Evolutionary conservation across 2,329 filamentous ascomycete species (phyloP).

Genomic region (Exophiala lecanii-corni): DNA sequence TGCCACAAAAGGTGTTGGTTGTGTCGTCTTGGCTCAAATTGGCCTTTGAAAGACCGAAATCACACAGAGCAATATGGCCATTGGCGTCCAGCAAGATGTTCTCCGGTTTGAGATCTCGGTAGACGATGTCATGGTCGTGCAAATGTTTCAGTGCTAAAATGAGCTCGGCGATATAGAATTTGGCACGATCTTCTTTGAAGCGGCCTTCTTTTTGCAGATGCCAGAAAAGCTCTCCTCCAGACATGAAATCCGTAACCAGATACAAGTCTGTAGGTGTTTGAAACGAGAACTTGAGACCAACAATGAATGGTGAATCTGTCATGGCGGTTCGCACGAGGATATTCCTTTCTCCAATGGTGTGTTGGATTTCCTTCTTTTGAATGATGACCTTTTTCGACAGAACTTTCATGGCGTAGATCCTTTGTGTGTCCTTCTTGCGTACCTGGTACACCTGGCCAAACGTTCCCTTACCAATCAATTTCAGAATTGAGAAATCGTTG

Average conservation of each 20-base stretch:
- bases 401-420: slow-evolving; percentile 99
- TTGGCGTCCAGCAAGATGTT: slow-evolving; percentile 97
- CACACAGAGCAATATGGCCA: slow-evolving; percentile 93
- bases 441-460: slow-evolving; percentile 99
- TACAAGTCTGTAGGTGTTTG: slow-evolving; percentile 96
- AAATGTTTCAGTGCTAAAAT: slow-evolving; percentile 93
- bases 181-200: slow-evolving; percentile 89
- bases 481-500: slow-evolving; percentile 91
- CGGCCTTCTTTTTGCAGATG: slow-evolving; percentile 95
- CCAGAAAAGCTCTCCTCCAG: slow-evolving; percentile 96
- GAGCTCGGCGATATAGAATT: slow-evolving; percentile 98
- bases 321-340: slow-evolving; percentile 95
- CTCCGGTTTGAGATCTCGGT: slow-evolving; percentile 94
- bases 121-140: slow-evolving; percentile 95
- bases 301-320: slow-evolving; percentile 94
- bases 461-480: slow-evolving; percentile 95
- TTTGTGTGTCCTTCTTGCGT: slow-evolving; percentile 88
- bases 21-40: slow-evolving; percentile 96
- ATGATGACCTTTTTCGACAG: slow-evolving; percentile 99
- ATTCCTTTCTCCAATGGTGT: slow-evolving; percentile 94
- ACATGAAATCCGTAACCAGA: slow-evolving; percentile 99
- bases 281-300: slow-evolving; percentile 97
- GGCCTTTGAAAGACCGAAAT: slow-evolving; percentile 95
- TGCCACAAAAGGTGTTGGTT: slow-evolving; percentile 98
- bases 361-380: slow-evolving; percentile 98